Base-by-base conservation (phyloP, 106 monocot genomes). In the Acorus gramineus region DNA sequence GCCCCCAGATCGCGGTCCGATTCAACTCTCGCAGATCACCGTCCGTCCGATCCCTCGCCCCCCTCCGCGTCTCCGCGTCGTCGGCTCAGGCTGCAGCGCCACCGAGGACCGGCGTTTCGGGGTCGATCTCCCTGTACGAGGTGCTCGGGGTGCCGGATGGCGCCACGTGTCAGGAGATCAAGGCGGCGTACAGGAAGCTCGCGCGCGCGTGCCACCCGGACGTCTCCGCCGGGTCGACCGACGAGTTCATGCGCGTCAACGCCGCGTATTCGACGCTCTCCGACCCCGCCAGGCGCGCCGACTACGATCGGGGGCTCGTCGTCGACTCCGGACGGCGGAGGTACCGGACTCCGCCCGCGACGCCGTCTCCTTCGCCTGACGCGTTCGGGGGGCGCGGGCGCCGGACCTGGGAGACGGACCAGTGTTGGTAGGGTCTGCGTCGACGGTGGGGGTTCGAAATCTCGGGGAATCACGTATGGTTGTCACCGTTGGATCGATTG, bases 381-480 rank as follows among this genome's bases (percentile, higher is more conserved):
- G 28, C 61, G 2, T 65, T 55, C 50, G 53, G 54, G 43, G 45
- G 62, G 3, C 70, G 52, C 65, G 47, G 52, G 1, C 66, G 73
- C 13, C 75, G 91, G 69, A 84, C 78, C 14, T 91, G 91, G 91
- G 91, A 91, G 72, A 91, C 91, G 4, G 91, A 91, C 61, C 91
- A 90, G 80, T 90, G 90, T 61, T 90, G 90, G 90, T 90, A 76
- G 69, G 28, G 0, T 28, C 1, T 28, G 28, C 28, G 28, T 28
- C 28, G 28, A 28, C 28, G 28, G 28, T 28, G 28, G 28, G 28
- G 28, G 1, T 28, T 28, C n/a, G n/a, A n/a, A n/a, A n/a, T n/a
- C n/a, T n/a, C n/a, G n/a, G n/a, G n/a, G n/a, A n/a, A n/a, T n/a
- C 28, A 28, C 28, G 28, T 28, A 28, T 28, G 28, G 28, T 28